phyloP scores from a whole-genome alignment of 352 stramenopile species.

The Globisporangium megalacanthum region DNA sequence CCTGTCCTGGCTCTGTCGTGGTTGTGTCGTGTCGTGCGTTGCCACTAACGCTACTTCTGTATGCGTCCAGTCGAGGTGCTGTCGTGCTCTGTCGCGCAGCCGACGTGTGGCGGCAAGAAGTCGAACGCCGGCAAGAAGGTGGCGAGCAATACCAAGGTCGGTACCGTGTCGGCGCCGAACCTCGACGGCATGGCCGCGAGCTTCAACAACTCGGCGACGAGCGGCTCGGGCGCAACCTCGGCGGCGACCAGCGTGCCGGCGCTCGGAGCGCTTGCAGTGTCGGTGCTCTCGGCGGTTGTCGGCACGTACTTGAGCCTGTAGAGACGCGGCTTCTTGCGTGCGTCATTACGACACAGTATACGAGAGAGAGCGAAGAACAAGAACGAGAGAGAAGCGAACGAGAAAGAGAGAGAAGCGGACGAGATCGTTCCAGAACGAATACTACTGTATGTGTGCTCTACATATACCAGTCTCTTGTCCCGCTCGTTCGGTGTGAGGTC shows the following conservation, averaged over 20 bases:
- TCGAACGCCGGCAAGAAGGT: slow-evolving; percentile 52
- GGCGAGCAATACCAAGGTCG: slow-evolving; percentile 8
- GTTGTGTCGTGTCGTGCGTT: too few relatives aligned
- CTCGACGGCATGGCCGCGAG: slow-evolving; percentile 1
- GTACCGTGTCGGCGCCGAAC: slow-evolving; percentile 12
- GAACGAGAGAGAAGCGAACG: not conserved
- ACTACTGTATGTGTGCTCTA: slow-evolving; percentile 1
- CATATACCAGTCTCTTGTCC: not conserved
- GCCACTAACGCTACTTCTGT: too few relatives aligned
- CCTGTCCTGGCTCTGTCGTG: too few relatives aligned
- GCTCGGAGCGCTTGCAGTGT: slow-evolving; percentile 4
- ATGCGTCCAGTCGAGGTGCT: slow-evolving; percentile 35
- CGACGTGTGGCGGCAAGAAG: slow-evolving; percentile 45
- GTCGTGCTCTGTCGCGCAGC: slow-evolving; percentile 43
- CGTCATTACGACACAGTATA: too few relatives aligned
- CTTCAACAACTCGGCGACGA: slow-evolving; percentile 11
- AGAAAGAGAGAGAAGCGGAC: not conserved
- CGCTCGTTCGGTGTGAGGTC: too few relatives aligned
- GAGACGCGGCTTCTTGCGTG: not conserved
- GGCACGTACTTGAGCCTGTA: slow-evolving; percentile 7
- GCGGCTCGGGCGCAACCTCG: not conserved
- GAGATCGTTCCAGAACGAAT: not conserved
- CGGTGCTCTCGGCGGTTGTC: slow-evolving; percentile 9
- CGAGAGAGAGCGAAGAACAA: too few relatives aligned
- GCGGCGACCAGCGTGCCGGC: not conserved